Conservation (phyloP, 148 eudicot species). For the Polygonum maritimum region DNA sequence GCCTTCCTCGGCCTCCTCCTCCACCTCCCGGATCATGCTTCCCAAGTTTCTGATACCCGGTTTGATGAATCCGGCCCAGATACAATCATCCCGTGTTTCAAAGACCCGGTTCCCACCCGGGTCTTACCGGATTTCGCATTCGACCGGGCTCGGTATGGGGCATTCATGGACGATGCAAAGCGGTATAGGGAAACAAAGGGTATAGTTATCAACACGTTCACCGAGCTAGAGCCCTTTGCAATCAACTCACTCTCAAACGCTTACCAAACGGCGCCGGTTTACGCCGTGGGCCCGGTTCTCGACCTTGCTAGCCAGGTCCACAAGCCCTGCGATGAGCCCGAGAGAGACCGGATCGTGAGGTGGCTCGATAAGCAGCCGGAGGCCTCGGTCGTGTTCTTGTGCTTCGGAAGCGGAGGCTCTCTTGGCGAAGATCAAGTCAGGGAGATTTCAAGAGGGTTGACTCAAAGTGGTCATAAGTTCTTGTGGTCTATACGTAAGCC, state of each 20-base stretch:
- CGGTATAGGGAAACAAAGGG: constrained; percentile 1
- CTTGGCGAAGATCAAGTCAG: constrained; percentile 9
- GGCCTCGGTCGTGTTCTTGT: constrained; percentile 17
- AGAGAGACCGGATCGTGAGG: background rate
- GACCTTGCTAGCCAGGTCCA: background rate
- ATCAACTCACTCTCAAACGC: background rate
- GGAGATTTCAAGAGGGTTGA: constrained; percentile 15
- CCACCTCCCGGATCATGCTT: background rate
- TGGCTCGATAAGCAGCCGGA: constrained; percentile 11
- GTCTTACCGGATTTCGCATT: background rate
- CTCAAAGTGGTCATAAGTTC: constrained; percentile 13
- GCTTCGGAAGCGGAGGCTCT: constrained; percentile 16
- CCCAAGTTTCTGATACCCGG: background rate
- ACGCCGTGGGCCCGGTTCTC: constrained; percentile 18
- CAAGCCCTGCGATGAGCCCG: background rate
- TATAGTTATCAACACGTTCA: constrained; percentile 9
- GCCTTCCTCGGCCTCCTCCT: background rate
- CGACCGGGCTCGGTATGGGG: background rate
- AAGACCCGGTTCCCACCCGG: background rate
- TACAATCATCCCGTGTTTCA: background rate
- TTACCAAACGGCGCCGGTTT: constrained; percentile 2
- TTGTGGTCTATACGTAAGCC: constrained; percentile 19
- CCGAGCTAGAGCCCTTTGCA: constrained; percentile 8
- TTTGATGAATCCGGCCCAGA: background rate
- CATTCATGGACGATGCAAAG: constrained; percentile 2